Evolutionary conservation across 345 rosid genomes (phyloP).

Genomic region (Eucalyptus polybractea): DNA sequence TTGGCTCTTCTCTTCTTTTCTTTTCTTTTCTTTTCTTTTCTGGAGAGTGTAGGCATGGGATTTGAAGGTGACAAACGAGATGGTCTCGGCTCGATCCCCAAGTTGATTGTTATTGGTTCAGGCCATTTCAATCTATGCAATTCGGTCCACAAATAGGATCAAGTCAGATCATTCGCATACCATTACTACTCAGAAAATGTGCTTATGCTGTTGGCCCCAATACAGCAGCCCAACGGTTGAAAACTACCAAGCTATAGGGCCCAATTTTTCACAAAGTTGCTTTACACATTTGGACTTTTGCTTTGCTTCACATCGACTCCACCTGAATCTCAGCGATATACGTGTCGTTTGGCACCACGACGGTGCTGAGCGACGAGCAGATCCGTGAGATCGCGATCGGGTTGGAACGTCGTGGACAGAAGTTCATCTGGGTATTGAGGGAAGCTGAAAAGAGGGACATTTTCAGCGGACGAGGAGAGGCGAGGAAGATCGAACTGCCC

Average conservation of each 20-base stretch:
- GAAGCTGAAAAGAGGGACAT: too few species aligned
- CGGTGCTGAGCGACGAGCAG: too few species aligned
- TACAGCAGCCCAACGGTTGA: neutral
- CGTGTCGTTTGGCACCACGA: too few species aligned
- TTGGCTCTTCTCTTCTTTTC: too few species aligned
- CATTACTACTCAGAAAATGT: neutral
- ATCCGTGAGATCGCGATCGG: too few species aligned
- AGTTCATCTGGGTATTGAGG: too few species aligned
- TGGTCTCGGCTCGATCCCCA: neutral
- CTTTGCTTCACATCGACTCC: neutral
- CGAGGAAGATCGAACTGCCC: too few species aligned
- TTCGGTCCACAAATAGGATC: neutral
- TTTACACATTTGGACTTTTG: neutral
- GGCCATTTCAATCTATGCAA: neutral
- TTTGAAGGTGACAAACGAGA: neutral
- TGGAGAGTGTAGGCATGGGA: neutral
- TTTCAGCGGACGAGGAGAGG: too few species aligned
- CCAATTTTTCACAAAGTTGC: neutral
- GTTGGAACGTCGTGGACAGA: too few species aligned
- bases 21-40: neutral
- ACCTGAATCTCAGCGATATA: neutral
- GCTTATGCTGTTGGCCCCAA: neutral
- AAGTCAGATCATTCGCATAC: neutral
- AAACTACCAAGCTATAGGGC: neutral
- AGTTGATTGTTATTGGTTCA: neutral